Evolutionary conservation across 2,329 filamentous ascomycete species (phyloP).

Genomic region (Fusarium redolens): DNA sequence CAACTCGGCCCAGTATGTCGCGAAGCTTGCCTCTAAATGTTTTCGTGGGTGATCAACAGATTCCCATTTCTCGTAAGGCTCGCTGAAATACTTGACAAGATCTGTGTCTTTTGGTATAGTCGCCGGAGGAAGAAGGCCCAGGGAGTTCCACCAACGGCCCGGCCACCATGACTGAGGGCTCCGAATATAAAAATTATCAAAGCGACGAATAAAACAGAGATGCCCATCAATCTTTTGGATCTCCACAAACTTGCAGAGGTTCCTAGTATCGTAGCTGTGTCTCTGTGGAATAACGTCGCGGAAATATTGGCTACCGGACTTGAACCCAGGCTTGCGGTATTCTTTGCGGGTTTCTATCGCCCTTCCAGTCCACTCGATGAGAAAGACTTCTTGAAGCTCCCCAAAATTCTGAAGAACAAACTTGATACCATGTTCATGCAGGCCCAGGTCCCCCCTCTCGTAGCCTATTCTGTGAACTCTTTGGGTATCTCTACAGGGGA

Average conservation of each 20-base stretch:
- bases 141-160: neutral
- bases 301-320: neutral
- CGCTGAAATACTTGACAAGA: neutral
- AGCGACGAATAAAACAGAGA: rapidly evolving
- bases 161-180: neutral
- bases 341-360: neutral
- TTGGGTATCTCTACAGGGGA: neutral
- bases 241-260: neutral
- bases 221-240: neutral
- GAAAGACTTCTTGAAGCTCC: neutral
- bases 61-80: neutral
- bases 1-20: neutral
- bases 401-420: neutral
- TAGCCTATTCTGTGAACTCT: neutral
- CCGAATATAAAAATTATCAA: neutral
- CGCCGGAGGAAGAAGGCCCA: rapidly evolving
- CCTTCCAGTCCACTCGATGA: neutral
- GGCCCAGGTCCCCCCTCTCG: neutral
- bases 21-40: too few species aligned
- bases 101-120: neutral
- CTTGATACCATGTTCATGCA: rapidly evolving
- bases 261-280: neutral
- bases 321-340: rapidly evolving
- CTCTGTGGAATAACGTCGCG: neutral
- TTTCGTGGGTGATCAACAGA: neutral